These are phyloP conservation scores for Cryptococcus deneoformans DNA, from an alignment of 1,284 basidiomycete genomes.

Conservation along the genomic window DNA sequence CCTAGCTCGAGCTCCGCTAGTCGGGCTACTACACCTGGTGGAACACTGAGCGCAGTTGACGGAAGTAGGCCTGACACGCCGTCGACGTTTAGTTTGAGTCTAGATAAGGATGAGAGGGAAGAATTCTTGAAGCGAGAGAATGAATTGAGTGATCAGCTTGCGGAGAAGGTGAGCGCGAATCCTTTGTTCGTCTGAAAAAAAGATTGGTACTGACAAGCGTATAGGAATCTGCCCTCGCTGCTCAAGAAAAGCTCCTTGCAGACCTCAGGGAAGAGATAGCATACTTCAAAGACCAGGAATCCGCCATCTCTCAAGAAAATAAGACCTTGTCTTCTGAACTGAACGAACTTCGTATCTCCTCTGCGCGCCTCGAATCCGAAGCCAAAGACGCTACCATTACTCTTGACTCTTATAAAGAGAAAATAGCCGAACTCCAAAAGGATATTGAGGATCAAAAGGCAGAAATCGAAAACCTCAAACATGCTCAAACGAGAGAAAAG, in stretches of 20 bases:
- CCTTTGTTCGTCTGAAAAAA: background rate
- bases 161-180: constrained; percentile 61
- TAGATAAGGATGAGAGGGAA: constrained; percentile 96
- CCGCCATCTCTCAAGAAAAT: constrained; percentile 78
- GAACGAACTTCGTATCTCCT: constrained; percentile 86
- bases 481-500: constrained; percentile 76
- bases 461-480: constrained; percentile 75
- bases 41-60: constrained; percentile 19
- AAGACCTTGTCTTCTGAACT: constrained; percentile 76
- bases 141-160: constrained; percentile 89
- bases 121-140: constrained; percentile 97
- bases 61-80: constrained; percentile 44
- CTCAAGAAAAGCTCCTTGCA: constrained; percentile 57
- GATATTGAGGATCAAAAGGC: constrained; percentile 90
- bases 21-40: constrained; percentile 72
- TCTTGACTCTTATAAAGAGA: constrained; percentile 95
- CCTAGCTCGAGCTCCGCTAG: constrained; percentile 52
- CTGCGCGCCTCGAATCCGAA: constrained; percentile 91
- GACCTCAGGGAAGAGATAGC: constrained; percentile 81
- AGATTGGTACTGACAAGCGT: background rate
- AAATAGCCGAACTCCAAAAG: constrained; percentile 79
- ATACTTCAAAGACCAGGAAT: constrained; percentile 90
- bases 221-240: constrained; percentile 73
- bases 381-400: constrained; percentile 93
- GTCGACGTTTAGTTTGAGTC: constrained; percentile 57